Percentiles rank a stretch among this genome's conserved stretches.
Conservation (phyloP, 106 monocot species). For the Apostasia ramifera region DNA sequence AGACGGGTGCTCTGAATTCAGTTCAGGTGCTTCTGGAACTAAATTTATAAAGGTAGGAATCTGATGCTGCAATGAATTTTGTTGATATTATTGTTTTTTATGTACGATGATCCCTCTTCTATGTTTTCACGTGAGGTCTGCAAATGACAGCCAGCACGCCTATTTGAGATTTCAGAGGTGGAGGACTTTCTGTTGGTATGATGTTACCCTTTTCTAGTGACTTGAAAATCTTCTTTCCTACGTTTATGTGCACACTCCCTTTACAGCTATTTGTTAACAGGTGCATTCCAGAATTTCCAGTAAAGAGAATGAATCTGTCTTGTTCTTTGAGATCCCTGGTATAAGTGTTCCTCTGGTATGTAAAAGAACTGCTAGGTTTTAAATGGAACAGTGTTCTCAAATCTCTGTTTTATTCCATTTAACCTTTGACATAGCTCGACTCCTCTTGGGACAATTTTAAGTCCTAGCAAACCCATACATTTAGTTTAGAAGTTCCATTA, state of each 20-base stretch:
- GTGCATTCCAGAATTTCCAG: background rate
- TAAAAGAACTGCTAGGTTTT: background rate
- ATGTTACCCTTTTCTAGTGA: background rate
- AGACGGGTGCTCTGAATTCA: background rate
- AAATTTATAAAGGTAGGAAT: conserved; percentile 24
- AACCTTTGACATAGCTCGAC: background rate
- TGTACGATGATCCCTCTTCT: background rate
- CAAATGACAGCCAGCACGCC: conserved; percentile 19
- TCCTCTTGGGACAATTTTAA: too few species aligned
- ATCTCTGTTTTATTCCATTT: background rate
- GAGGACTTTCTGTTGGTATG: conserved; percentile 46
- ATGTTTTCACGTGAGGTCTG: conserved; percentile 15
- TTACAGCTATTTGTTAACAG: conserved; percentile 4
- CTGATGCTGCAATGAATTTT: background rate
- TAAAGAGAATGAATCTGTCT: background rate
- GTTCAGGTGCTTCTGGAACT: background rate
- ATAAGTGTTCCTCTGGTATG: conserved; percentile 39
- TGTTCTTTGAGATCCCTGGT: conserved; percentile 21
- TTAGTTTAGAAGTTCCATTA: background rate
- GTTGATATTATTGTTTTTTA: background rate
- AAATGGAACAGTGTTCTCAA: background rate
- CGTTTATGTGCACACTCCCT: background rate
- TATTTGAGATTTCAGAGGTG: conserved; percentile 60
- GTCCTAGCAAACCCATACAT: background rate
- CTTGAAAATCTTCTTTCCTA: background rate